Evolutionary conservation across 2,329 filamentous ascomycete genomes (phyloP), one percentile per base, ranked within the genome.

Genomic region (Celoporthe dispersa): DNA sequence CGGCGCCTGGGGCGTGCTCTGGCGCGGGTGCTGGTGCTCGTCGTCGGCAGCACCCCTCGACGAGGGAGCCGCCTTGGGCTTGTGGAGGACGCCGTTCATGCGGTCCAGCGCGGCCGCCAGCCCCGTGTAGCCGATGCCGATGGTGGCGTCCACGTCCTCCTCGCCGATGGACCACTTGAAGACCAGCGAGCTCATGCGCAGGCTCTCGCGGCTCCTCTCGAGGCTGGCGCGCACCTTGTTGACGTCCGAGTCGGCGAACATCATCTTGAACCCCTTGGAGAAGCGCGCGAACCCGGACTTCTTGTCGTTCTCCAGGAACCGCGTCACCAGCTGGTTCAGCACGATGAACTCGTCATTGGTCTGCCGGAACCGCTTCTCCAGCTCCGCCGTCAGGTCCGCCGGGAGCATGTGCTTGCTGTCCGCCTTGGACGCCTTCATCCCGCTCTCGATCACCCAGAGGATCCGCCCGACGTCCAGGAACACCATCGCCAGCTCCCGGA

Each of bases 381-480:
- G 82, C 77, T 91, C 90, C n/a, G 83, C 80, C 39, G 87, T 82
- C 78, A 91, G 86, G 68, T 92, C 89, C 5, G 79, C 75, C 0
- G 90, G 88, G 25, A 92, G 84, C 22, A 83, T 80, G 28, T 82
- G 83, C 55, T 83, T 82, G 39, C 82, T 78, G 39, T 19, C 60
- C 60, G 83, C 85, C 74, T 89, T 86, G n/a, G 80, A 79, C 19
- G 57, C 12, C 39, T 67, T 67, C 67, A 96, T 83, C 6, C 90
- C 90, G 31, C 88, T 86, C 78, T 92, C 89, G 72, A 92, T 89
- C n/a, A 88, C 86, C 83, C 89, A 91, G 57, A 92, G 82, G 57
- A 89, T 86, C 67, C 89, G 86, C 77, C 87, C 90, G 6, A 88
- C 87, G 68, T 92, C 89, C 70, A 93, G 84, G 75, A 92, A 91